Evolutionary conservation across 2,329 filamentous ascomycete species (phyloP).

Genomic region (Neurospora crassa): DNA sequence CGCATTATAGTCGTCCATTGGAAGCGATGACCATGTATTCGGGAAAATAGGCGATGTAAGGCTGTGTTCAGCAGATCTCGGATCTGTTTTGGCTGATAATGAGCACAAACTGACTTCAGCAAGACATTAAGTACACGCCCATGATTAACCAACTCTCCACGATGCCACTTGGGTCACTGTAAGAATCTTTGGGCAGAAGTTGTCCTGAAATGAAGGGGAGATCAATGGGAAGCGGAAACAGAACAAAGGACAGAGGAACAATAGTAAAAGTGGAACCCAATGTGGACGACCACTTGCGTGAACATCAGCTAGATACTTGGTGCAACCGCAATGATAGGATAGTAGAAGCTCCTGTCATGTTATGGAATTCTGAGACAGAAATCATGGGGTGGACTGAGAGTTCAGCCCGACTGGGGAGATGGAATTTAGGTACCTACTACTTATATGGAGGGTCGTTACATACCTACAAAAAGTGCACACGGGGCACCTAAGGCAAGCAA

Average conservation of each 20-base stretch:
- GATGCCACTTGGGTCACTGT: not conserved
- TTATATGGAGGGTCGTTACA: too few species aligned
- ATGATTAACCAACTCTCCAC: not conserved
- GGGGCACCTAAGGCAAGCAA: not conserved
- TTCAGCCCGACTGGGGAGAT: not conserved
- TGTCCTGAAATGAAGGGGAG: not conserved
- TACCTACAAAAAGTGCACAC: not conserved
- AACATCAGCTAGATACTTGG: not conserved
- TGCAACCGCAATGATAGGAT: not conserved
- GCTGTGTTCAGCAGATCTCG: not conserved
- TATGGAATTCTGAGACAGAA: not conserved
- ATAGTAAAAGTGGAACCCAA: not conserved
- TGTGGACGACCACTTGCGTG: not conserved
- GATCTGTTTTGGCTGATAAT: not conserved
- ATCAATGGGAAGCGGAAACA: not conserved
- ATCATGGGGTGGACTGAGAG: not conserved
- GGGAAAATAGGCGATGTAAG: not conserved
- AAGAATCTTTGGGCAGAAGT: not conserved
- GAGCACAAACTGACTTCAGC: not conserved
- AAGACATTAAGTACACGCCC: not conserved
- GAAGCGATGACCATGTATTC: not conserved
- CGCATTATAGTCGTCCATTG: not conserved
- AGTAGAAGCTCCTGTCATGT: not conserved
- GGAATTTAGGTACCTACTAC: not conserved
- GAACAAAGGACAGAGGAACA: not conserved